Evolutionary conservation across 1,284 basidiomycete species (phyloP).

Genomic region (Salmacisia buchloeana): DNA sequence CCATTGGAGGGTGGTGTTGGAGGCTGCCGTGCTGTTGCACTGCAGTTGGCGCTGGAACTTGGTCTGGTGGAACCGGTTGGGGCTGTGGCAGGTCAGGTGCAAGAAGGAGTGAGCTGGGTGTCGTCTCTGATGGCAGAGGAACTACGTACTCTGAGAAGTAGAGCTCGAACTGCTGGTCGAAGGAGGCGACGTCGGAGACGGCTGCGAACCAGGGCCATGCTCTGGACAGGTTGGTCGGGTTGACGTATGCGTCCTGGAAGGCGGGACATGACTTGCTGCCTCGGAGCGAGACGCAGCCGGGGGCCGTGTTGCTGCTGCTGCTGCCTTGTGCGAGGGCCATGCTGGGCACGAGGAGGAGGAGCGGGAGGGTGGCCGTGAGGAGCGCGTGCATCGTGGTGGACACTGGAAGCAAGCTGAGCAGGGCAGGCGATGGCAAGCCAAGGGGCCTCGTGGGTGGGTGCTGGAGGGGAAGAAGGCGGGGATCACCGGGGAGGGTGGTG

Average conservation of each 20-base stretch:
- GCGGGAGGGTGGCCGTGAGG: not conserved
- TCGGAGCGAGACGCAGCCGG: constrained; percentile 29
- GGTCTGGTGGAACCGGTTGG: constrained; percentile 42
- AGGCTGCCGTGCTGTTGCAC: constrained; percentile 34
- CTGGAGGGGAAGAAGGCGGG: too few relatives aligned
- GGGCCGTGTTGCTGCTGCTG: not conserved
- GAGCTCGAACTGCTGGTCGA: constrained; percentile 50
- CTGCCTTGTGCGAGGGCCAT: not conserved
- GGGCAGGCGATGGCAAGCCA: too few relatives aligned
- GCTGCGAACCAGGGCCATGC: constrained; percentile 49
- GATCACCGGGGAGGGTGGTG: too few relatives aligned
- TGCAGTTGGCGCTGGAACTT: constrained; percentile 31
- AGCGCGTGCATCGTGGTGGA: too few relatives aligned
- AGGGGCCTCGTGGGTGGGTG: too few relatives aligned
- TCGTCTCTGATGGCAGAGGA: too few relatives aligned
- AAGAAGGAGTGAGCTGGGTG: not conserved
- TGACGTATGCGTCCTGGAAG: constrained; percentile 43
- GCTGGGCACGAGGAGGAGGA: not conserved
- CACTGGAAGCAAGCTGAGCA: not conserved
- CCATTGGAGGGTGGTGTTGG: constrained; percentile 39
- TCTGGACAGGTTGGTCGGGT: constrained; percentile 49
- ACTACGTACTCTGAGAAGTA: constrained; percentile 48
- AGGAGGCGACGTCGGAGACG: constrained; percentile 51
- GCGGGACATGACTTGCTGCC: constrained; percentile 35
- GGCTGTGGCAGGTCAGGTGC: constrained; percentile 7